phyloP scores from a whole-genome alignment of 805 yeast genomes.

The Candida suzukii region DNA sequence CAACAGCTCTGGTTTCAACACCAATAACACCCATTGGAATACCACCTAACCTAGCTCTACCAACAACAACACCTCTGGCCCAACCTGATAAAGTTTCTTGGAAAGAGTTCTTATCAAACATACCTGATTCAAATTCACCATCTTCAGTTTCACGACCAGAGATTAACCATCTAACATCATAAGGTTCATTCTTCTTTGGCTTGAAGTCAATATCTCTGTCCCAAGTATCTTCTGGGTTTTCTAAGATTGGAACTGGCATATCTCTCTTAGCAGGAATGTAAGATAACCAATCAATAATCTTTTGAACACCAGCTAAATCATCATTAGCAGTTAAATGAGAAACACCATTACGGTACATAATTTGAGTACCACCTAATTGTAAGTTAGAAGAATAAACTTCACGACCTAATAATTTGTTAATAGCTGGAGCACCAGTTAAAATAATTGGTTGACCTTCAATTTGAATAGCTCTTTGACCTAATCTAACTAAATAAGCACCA shows the following conservation, averaged over 20 bases:
- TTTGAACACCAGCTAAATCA: slow-evolving; percentile 92
- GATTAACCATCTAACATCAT: slow-evolving; percentile 93
- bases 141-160: slow-evolving; percentile 68
- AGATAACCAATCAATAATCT: slow-evolving; percentile 93
- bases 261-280: slow-evolving; percentile 89
- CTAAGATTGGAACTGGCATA: slow-evolving; percentile 84
- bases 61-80: slow-evolving; percentile 98
- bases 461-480: slow-evolving; percentile 98
- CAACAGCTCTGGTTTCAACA: slow-evolving; percentile 87
- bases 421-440: slow-evolving; percentile 98
- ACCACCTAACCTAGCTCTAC: slow-evolving; percentile 98
- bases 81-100: slow-evolving; percentile 95
- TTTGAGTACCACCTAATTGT: slow-evolving; percentile 98
- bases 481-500: slow-evolving; percentile 96
- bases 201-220: slow-evolving; percentile 82
- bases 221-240: slow-evolving; percentile 73
- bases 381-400: slow-evolving; percentile 95
- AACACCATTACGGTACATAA: slow-evolving; percentile 98
- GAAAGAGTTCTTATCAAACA: slow-evolving; percentile 90
- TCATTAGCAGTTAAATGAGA: slow-evolving; percentile 96
- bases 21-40: slow-evolving; percentile 98
- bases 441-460: slow-evolving; percentile 98
- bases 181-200: slow-evolving; percentile 66
- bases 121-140: slow-evolving; percentile 74
- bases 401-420: slow-evolving; percentile 92